Conservation (phyloP, 306 rosid genomes). For the Clitoria ternatea region DNA sequence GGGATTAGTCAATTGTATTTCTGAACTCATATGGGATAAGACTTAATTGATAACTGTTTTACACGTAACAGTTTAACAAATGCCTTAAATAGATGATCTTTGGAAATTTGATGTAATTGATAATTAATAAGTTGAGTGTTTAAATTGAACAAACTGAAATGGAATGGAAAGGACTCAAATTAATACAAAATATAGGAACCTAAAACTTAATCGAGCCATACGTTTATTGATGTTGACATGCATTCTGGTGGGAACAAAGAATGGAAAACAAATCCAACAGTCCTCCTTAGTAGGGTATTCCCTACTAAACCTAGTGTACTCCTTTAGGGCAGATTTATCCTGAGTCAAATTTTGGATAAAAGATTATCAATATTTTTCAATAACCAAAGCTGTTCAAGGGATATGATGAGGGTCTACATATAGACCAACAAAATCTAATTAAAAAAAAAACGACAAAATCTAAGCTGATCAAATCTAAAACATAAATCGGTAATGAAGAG, state of each 20-base stretch:
- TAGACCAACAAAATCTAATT: neutral
- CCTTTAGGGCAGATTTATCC: neutral
- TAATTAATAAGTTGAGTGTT: conserved; percentile 3
- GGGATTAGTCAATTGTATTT: neutral
- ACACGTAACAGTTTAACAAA: neutral
- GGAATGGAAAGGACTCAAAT: neutral
- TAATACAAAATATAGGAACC: neutral
- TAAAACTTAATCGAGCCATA: neutral
- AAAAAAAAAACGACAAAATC: neutral
- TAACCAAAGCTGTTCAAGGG: neutral
- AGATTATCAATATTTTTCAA: neutral
- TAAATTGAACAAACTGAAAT: conserved; percentile 1
- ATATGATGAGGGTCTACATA: neutral
- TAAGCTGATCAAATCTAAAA: neutral
- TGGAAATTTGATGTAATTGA: conserved; percentile 9
- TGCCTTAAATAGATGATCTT: neutral
- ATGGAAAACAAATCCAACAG: neutral
- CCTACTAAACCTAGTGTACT: neutral
- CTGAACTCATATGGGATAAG: neutral
- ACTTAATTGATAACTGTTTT: neutral
- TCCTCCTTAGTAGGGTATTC: neutral
- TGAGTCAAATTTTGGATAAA: neutral
- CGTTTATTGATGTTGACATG: neutral
- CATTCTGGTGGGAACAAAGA: neutral
- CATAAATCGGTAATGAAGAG: neutral